Evolutionary conservation across 805 yeast species (phyloP), one percentile per base, ranked within the genome.

Genomic region (Nakazawaea populi): DNA sequence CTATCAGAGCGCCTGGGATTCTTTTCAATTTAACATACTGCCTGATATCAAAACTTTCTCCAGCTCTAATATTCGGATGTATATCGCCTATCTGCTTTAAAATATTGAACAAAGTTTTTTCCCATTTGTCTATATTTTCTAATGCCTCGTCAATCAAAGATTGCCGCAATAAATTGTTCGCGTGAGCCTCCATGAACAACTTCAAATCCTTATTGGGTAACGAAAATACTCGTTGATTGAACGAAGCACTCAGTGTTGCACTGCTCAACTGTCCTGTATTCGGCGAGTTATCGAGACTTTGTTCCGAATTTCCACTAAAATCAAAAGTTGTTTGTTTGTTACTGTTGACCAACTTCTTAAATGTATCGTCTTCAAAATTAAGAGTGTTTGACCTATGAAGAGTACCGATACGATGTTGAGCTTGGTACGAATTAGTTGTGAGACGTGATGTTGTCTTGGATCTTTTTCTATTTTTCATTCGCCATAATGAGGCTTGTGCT

Each of bases 11-110:
- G 1, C 99, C 98, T 0, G 84, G 75, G 7, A 92, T 80, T 53
- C 89, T 76, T 62, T 94, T 95, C 43, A 94, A 75, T 61, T 95
- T 94, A 42, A 94, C 80, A 65, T 88, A 92, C 57, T 86, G 91
- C n/a, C 92, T 76, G 46, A 91, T 83, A 63, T 94, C 97, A 53
- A 90, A 75, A 3, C 85, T 83, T 54, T 86, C 92, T 4, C 89
- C 86, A 31, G 79, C 74, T 37, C 73, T 71, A 3, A 82, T 72
- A 55, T 81, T 83, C 8, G 83, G 73, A 47, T 82, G 83, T 4
- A 91, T 73, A 14, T 69, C 68, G 39, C 84, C 81, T 2, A 88
- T 77, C 37, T 75, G 72, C 30, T 75, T 68, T 11, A 90, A 63
- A 6, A 82, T 73, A 6, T 72, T 70, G 10, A 73, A 66, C 5